Percentiles rank a stretch among this genome's conserved stretches.
Evolutionary conservation across 176 grass and related monocot genomes (phyloP).

Genomic region (Avena sativa): DNA sequence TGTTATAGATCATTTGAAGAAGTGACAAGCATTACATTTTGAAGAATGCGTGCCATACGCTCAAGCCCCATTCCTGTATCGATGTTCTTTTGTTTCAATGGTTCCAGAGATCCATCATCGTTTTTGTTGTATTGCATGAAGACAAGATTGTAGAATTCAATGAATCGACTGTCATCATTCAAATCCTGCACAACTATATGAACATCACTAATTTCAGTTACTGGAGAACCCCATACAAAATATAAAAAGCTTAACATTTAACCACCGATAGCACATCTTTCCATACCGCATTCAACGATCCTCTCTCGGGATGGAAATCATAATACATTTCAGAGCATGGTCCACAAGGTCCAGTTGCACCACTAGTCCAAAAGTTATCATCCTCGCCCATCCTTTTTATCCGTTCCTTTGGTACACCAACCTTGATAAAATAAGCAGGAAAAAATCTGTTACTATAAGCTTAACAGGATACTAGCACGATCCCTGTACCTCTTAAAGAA

Average conservation of each 20-base stretch:
- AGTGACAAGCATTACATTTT: slow-evolving; percentile 64
- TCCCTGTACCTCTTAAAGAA: slow-evolving; percentile 11
- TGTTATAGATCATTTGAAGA: slow-evolving; percentile 22
- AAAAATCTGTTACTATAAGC: slow-evolving; percentile 17
- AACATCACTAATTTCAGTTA: slow-evolving; percentile 71
- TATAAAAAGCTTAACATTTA: slow-evolving; percentile 26
- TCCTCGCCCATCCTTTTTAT: slow-evolving; percentile 97
- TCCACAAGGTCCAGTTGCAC: slow-evolving; percentile 89
- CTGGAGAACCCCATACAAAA: slow-evolving; percentile 32
- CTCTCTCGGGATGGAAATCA: slow-evolving; percentile 91
- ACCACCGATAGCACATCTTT: slow-evolving; percentile 30
- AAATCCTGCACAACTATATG: slow-evolving; percentile 93
- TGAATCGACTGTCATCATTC: slow-evolving; percentile 88
- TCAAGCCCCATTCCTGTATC: slow-evolving; percentile 99
- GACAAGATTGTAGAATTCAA: slow-evolving; percentile 99
- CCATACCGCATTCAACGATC: slow-evolving; percentile 72
- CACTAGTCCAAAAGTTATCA: slow-evolving; percentile 99
- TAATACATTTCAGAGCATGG: slow-evolving; percentile 99
- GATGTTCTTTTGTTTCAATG: slow-evolving; percentile 91
- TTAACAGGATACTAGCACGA: slow-evolving; percentile 7
- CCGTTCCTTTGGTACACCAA: slow-evolving; percentile 85
- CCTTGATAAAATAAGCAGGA: slow-evolving; percentile 49
- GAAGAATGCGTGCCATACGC: slow-evolving; percentile 96
- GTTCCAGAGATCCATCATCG: slow-evolving; percentile 89
- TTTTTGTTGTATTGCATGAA: slow-evolving; percentile 99